Evolutionary conservation across 192 early-diverging fungal species (phyloP).

Genomic region (Coemansia sp.): DNA sequence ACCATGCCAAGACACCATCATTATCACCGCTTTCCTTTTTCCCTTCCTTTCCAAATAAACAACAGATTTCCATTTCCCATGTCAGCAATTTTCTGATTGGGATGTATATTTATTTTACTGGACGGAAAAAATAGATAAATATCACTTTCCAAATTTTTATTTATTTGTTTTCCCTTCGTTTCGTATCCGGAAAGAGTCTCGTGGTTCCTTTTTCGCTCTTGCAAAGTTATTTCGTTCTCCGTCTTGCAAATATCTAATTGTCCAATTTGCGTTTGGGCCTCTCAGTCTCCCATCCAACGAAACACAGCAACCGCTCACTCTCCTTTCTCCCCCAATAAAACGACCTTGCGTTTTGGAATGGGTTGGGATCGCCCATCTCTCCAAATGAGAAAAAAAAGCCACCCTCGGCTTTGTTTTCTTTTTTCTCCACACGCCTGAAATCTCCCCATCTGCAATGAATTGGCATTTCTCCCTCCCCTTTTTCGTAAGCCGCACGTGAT

Average conservation of each 20-base stretch:
- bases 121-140: neutral
- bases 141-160: neutral
- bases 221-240: constrained; percentile 3
- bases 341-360: neutral
- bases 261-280: neutral
- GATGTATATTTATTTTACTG: neutral
- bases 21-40: too few species aligned
- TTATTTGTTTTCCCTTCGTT: neutral
- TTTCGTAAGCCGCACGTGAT: constrained; percentile 11
- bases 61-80: constrained; percentile 1
- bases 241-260: neutral
- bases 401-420: neutral
- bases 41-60: neutral
- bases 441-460: neutral
- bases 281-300: neutral
- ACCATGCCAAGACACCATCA: neutral
- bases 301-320: neutral
- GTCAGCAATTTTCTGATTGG: neutral
- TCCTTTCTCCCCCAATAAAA: constrained; percentile 3
- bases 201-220: neutral
- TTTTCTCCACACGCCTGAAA: neutral
- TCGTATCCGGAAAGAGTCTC: constrained; percentile 11
- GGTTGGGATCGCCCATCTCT: neutral
- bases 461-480: neutral
- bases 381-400: neutral